Evolutionary conservation across 2,329 filamentous ascomycete genomes (phyloP).

Genomic region (Lasiodiplodia sp.): DNA sequence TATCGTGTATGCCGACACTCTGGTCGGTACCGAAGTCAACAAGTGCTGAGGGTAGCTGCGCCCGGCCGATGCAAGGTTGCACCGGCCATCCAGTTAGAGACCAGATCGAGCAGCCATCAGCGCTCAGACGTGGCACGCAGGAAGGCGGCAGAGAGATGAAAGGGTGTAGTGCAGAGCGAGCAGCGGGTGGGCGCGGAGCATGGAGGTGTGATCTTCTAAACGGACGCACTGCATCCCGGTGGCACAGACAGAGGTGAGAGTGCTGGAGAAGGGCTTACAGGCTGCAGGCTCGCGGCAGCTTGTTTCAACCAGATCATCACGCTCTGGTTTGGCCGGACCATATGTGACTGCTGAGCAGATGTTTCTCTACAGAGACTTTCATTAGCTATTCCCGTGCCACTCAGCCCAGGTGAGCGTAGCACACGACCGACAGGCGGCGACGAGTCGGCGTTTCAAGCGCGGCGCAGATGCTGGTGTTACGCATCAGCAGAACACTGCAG

Average conservation of each 20-base stretch:
- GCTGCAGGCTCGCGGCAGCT: not conserved
- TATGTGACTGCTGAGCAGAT: not conserved
- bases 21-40: not conserved
- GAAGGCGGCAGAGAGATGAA: slow-evolving; percentile 1
- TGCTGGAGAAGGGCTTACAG: not conserved
- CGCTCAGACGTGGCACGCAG: slow-evolving; percentile 1
- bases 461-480: slow-evolving; percentile 1
- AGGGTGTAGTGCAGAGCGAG: not conserved
- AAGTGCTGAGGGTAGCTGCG: slow-evolving; percentile 1
- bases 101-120: not conserved
- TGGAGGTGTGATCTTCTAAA: not conserved
- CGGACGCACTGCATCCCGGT: not conserved
- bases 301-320: slow-evolving; percentile 19
- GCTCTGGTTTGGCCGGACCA: slow-evolving; percentile 10
- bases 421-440: not conserved
- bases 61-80: slow-evolving; percentile 1
- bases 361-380: too few species aligned
- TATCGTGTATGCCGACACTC: not conserved
- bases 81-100: not conserved
- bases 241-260: not conserved
- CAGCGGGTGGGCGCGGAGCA: not conserved
- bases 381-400: too few species aligned
- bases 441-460: not conserved
- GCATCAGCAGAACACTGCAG: not conserved
- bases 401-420: slow-evolving; percentile 1